phyloP scores from a whole-genome alignment of 1,284 basidiomycete species.

The Schizophyllum amplum region DNA sequence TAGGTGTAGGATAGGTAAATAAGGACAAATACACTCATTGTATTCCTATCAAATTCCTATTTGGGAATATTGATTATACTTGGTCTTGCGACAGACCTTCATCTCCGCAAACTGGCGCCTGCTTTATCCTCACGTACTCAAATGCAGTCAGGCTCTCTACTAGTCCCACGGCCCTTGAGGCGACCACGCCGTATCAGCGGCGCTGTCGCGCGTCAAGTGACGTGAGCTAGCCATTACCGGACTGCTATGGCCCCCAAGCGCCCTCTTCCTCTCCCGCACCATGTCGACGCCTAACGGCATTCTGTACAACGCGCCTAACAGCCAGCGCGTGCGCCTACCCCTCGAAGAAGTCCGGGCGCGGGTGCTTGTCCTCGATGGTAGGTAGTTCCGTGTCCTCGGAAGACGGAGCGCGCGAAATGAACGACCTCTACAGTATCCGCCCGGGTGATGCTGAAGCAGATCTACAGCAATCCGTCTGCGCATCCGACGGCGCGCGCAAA shows the following conservation, averaged over 20 bases:
- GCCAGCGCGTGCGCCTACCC: slow-evolving; percentile 26
- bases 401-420: neutral
- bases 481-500: slow-evolving; percentile 33
- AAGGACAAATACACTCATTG: too few species aligned
- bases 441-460: slow-evolving; percentile 38
- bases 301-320: slow-evolving; percentile 18
- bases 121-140: neutral
- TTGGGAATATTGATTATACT: too few species aligned
- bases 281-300: slow-evolving; percentile 25
- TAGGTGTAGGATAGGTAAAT: too few species aligned
- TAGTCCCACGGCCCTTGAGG: neutral
- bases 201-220: neutral
- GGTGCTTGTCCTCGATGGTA: slow-evolving; percentile 40
- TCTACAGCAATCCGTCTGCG: slow-evolving; percentile 32
- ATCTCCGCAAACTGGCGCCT: too few species aligned
- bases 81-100: too few species aligned
- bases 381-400: slow-evolving; percentile 9
- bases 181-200: neutral
- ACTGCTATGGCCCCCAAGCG: too few species aligned
- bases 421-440: slow-evolving; percentile 35
- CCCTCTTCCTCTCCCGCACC: too few species aligned
- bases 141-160: neutral
- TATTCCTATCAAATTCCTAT: too few species aligned
- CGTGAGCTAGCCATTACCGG: too few species aligned
- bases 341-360: slow-evolving; percentile 34